Evolutionary conservation across 2,329 filamentous ascomycete genomes (phyloP).

Genomic region (Cladosporium halotolerans): DNA sequence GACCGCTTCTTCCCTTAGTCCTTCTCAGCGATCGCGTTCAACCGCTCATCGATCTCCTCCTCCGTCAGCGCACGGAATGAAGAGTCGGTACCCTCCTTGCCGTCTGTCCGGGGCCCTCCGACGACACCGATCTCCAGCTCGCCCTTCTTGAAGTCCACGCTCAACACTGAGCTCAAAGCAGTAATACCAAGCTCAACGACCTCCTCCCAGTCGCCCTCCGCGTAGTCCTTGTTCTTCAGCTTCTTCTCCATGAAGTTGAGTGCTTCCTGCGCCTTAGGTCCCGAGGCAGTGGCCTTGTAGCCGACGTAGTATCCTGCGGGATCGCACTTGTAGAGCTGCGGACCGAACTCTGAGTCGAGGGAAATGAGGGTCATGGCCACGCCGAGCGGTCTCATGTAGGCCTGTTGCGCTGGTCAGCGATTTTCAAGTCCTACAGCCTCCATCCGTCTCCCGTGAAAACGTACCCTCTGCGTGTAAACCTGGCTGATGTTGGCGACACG

Average conservation of each 20-base stretch:
- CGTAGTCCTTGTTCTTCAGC: slow-evolving; percentile 96
- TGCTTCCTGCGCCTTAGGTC: slow-evolving; percentile 97
- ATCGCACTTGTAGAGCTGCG: slow-evolving; percentile 97
- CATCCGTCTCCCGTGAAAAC: slow-evolving; percentile 20
- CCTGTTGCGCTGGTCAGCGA: slow-evolving; percentile 46
- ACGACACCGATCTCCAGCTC: slow-evolving; percentile 98
- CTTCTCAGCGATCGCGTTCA: slow-evolving; percentile 98
- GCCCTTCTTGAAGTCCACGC: slow-evolving; percentile 99
- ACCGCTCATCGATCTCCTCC: slow-evolving; percentile 95
- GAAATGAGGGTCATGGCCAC: slow-evolving; percentile 94
- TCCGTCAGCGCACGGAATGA: slow-evolving; percentile 85
- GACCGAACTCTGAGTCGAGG: slow-evolving; percentile 83
- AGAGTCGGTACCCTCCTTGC: slow-evolving; percentile 71
- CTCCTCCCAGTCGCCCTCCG: slow-evolving; percentile 90
- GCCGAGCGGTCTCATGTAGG: slow-evolving; percentile 96
- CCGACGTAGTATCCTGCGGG: slow-evolving; percentile 96
- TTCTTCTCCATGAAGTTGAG: slow-evolving; percentile 99
- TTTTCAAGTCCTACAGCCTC: slow-evolving; percentile 6
- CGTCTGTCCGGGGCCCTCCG: slow-evolving; percentile 75
- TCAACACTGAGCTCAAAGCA: slow-evolving; percentile 89
- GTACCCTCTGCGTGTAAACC: slow-evolving; percentile 94
- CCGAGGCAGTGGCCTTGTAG: slow-evolving; percentile 96
- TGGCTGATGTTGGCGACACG: slow-evolving; percentile 98
- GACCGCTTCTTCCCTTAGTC: slow-evolving; percentile 54
- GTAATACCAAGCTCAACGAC: slow-evolving; percentile 96